Base-by-base conservation (phyloP, 148 eudicot species). In the Rhododendron williamsianum region DNA sequence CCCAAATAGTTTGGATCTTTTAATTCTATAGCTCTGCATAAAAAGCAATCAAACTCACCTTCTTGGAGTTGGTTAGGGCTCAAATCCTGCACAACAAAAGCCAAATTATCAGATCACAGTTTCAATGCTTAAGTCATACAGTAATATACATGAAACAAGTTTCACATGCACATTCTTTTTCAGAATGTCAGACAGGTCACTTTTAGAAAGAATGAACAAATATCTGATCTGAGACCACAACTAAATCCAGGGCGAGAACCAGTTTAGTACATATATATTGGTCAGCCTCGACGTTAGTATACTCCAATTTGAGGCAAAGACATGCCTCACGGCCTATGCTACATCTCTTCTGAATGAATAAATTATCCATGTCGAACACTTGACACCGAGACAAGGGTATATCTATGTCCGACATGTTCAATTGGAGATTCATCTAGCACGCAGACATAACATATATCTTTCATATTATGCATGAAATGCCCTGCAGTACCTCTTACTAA, bases 1-100 rank as follows among this genome's bases (percentile, higher is more conserved):
- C 56, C 77, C 52, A 38, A 15, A n/a, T 27, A 41, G 23, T 43
- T 51, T 23, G 36, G 56, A 73, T 41, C 11, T 10, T n/a, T 83
- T 11, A 84, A 19, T 33, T 23, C 33, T 23, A 43, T 19, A 33
- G 21, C 56, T 45, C 23, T 11, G 76, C 69, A 73, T n/a, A 35
- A 43, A 41, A 46, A 77, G 78, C 13, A 86, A 79, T 35, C 36
- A 76, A 87, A 88, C 93, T 86, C 87, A 95, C 98, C 98, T 25
- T 92, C 91, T 87, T 95, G 98, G 49, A 95, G 94, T 87, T 95
- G 92, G 85, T 92, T 91, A 81, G 98, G 98, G 76, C 91, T 91
- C 89, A 95, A 87, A 84, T 93, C 98, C 98, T 95, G 92, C 82
- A 85, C 76, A 85, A 76, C 19, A 83, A 43, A 84, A 49, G 76